Percentiles rank a stretch among this genome's conserved stretches.
phyloP scores from a whole-genome alignment of 2,329 filamentous ascomycete genomes.

The Calonectria montana region DNA sequence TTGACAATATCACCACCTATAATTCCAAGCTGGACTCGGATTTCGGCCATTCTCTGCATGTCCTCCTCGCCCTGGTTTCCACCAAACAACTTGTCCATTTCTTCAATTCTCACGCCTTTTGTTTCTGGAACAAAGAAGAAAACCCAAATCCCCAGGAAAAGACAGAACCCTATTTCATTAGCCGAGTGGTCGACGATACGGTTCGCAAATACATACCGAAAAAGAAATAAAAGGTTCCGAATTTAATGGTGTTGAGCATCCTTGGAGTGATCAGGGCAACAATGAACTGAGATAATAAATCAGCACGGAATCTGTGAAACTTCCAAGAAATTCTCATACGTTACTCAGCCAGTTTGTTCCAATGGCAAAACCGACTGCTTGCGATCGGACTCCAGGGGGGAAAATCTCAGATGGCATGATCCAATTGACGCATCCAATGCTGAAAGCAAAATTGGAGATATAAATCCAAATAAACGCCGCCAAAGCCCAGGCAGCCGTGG shows the following conservation, averaged over 20 bases:
- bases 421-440: slow-evolving; percentile 22
- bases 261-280: slow-evolving; percentile 24
- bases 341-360: slow-evolving; percentile 28
- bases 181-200: not conserved
- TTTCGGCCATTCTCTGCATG: slow-evolving; percentile 15
- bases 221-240: slow-evolving; percentile 26
- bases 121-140: slow-evolving; percentile 23
- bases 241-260: slow-evolving; percentile 22
- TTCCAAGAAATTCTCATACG: not conserved
- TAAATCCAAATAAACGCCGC: slow-evolving; percentile 26
- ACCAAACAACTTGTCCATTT: slow-evolving; percentile 20
- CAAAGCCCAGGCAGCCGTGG: slow-evolving; percentile 26
- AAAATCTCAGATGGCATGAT: slow-evolving; percentile 23
- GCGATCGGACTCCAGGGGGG: slow-evolving; percentile 15
- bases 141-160: slow-evolving; percentile 23
- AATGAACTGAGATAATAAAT: slow-evolving; percentile 14
- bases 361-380: slow-evolving; percentile 16
- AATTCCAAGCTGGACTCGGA: slow-evolving; percentile 18
- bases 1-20: not conserved
- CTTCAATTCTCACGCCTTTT: slow-evolving; percentile 21
- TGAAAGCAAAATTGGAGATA: slow-evolving; percentile 23
- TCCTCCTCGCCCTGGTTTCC: slow-evolving; percentile 21
- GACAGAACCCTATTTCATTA: slow-evolving; percentile 8
- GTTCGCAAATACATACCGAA: not conserved
- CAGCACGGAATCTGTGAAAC: not conserved